These are phyloP conservation scores for Plasmodium blacklocki DNA, from an alignment of 169 alveolate species.

Conservation along the genomic window DNA sequence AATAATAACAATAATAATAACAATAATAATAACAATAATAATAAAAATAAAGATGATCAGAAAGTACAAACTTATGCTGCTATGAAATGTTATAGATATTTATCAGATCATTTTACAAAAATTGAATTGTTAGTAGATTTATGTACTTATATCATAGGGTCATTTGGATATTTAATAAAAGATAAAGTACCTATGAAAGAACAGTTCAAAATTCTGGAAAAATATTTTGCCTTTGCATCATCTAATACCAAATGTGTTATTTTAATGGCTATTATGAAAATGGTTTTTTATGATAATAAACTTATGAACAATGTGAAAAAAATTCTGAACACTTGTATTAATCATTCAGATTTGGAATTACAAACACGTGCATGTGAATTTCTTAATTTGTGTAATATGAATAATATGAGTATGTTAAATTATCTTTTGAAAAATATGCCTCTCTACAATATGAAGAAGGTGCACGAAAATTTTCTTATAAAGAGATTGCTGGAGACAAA, in stretches of 20 bases:
- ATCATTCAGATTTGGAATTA: slow-evolving; percentile 74
- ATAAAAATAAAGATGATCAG: slow-evolving; percentile 52
- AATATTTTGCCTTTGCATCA: slow-evolving; percentile 72
- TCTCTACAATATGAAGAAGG: slow-evolving; percentile 27
- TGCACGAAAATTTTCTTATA: slow-evolving; percentile 59
- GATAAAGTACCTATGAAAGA: slow-evolving; percentile 46
- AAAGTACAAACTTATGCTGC: slow-evolving; percentile 59
- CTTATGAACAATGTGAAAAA: slow-evolving; percentile 58
- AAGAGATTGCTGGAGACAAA: slow-evolving; percentile 64
- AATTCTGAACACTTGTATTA: slow-evolving; percentile 69
- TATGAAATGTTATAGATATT: slow-evolving; percentile 33
- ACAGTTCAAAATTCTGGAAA: slow-evolving; percentile 74
- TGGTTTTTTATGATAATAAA: slow-evolving; percentile 77
- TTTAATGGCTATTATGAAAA: slow-evolving; percentile 79
- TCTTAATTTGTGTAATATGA: slow-evolving; percentile 55
- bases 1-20: not conserved
- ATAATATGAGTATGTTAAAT: slow-evolving; percentile 47
- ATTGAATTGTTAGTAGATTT: slow-evolving; percentile 51
- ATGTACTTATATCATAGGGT: slow-evolving; percentile 82
- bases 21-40: slow-evolving; percentile 16
- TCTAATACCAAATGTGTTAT: slow-evolving; percentile 74
- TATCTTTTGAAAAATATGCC: slow-evolving; percentile 63
- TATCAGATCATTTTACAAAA: slow-evolving; percentile 7
- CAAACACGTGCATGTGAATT: slow-evolving; percentile 84
- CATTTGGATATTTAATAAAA: slow-evolving; percentile 79